Evolutionary conservation across 2,329 filamentous ascomycete genomes (phyloP), one percentile per base, ranked within the genome.

Genomic region (Penicillium carneum): DNA sequence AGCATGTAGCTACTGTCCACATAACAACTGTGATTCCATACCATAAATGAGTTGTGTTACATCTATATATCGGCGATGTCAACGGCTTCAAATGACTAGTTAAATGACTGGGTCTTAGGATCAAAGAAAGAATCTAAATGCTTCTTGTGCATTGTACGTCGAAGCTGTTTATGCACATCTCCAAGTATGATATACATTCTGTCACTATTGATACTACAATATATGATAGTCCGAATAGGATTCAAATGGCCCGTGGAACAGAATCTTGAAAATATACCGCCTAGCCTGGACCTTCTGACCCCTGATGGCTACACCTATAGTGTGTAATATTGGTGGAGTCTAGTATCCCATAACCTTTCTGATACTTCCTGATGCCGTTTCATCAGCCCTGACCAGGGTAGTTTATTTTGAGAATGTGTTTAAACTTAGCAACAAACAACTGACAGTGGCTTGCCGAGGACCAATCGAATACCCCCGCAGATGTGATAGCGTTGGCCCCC

Each of bases 381-480:
- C 26, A 14, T 59, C 57, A 42, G 51, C 51, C 29, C 11, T 60
- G 31, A 29, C 20, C 55, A 38, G 36, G 51, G 51, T 43, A 49
- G 38, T 56, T 59, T 49, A 49, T 60, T 60, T 60, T 36, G 57
- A 43, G 51, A 36, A 48, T 34, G 18, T 33, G 26, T 9, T 38
- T 56, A 56, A 60, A 43, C 51, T 56, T 60, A 56, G 57, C 38
- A 55, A 59, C 57, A 42, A 9, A 34, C 36, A 34, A 45, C 36
- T 36, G 10, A 33, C 26, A 48, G 36, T 26, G 20, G 11, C 20
- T 36, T 54, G n/a, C 20, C 38, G 48, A 31, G 20, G 31, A 34
- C 51, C 43, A 59, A 48, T 52, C 33, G 20, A 29, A 49, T 12
- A 36, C 18, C 57, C 49, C 57, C 36, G 43, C 51, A 54, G 14